Base-by-base conservation (phyloP, 345 rosid genomes). In the Populus simonii region DNA sequence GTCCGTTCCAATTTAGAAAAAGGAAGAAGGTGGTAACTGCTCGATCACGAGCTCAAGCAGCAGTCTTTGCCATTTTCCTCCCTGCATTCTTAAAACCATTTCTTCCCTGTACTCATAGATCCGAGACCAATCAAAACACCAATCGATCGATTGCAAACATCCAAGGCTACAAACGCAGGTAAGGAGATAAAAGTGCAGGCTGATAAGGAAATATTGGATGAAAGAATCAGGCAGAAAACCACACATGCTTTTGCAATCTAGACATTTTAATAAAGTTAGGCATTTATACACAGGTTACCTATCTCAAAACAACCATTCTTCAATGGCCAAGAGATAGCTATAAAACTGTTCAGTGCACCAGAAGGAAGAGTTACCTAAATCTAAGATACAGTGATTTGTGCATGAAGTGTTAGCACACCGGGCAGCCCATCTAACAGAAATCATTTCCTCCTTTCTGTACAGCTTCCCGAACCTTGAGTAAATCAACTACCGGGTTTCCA, bases 331-430 rank as follows among this genome's bases (percentile, higher is more conserved):
- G 5, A 27, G 67, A 63, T 63, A 1, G 2, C 35, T 63, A 27
- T 3, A 43, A 29, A 53, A 23, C 31, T 3, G 62, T 9, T 35
- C 20, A 5, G 49, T 45, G 33, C 7, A 12, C 76, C 51, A 45
- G 51, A 16, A 45, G 51, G 51, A 45, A 45, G 51, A 51, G 55
- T 25, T 43, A 18, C 33, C 72, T 73, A 79, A 53, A 36, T 79
- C 78, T 63, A 83, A 25, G 74, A 53, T 76, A 66, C 85, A 74
- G 20, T 36, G 39, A 43, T 78, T 51, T 78, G 70, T 75, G 61
- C 86, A 80, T 38, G 41, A 70, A 63, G 63, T 25, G 61, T 74
- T 41, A 29, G 73, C 9, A 76, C 63, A 16, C 57, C 43, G 68
- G 43, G 39, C 66, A 23, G 33, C 70, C 83, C 74, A 71, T 57